Base-by-base conservation (phyloP, 2,329 filamentous ascomycete species). In the Mariannaea sp. region DNA sequence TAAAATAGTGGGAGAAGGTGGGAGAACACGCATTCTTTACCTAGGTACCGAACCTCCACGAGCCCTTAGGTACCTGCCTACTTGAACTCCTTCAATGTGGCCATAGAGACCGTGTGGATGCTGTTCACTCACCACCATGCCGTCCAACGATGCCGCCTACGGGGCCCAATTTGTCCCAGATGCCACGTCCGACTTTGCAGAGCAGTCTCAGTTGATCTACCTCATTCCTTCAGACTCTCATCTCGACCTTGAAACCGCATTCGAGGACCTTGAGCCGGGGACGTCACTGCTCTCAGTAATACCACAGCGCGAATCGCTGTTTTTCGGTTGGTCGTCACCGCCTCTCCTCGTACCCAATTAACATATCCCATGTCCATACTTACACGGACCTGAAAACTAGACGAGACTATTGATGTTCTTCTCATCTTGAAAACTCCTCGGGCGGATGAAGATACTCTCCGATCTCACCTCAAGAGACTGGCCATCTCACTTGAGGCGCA, bases 391-490 rank as follows among this genome's bases (percentile, higher is more conserved):
- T 33, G 36, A 13, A 27, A 4, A 80, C 74, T 66, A 92, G 89
- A 92, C 80, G 89, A 92, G 76, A 84, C 83, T 20, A 79, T 89
- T 51, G 76, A 86, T 58, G 78, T 91, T 14, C 84, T 89, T 65
- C 75, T 92, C 57, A 77, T 90, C 9, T 78, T 92, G 52, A 82
- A 82, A 64, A 85, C 85, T 7, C 84, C 85, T 4, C 77, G 80
- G 65, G 75, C 81, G 50, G 80, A 84, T 49, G 80, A 87, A 55
- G 69, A 76, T 26, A 74, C 75, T 0, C 72, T 91, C 16, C 77
- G 80, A 50, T 77, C 80, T 29, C 84, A 84, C 49, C 74, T 91
- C 29, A 76, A 77, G 43, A 78, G 86, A 51, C 73, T 92, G n/a
- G 76, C 80, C 19, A 79, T 92, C 53, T 83, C 80, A 38, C 71